Conservation (phyloP, 306 rosid genomes). For the Pterocarpus macrocarpus region DNA sequence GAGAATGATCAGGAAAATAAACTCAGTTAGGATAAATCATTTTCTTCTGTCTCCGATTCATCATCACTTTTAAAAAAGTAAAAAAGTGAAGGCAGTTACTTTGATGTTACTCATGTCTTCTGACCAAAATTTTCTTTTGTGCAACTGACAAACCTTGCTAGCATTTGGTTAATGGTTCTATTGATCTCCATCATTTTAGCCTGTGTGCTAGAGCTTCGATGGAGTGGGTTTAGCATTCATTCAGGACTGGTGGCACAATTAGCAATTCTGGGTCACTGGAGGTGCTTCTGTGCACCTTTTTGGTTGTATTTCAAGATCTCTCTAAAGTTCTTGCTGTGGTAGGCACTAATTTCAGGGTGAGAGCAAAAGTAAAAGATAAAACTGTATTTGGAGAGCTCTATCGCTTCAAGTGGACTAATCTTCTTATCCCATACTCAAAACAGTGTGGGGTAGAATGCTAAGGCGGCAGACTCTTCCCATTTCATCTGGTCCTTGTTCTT, state of each 20-base stretch:
- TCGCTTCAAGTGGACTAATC: constrained; percentile 90
- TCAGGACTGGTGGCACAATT: constrained; percentile 92
- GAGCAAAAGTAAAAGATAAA: constrained; percentile 69
- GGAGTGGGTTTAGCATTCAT: constrained; percentile 82
- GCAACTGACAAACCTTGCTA: constrained; percentile 85
- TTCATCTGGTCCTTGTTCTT: too few relatives aligned
- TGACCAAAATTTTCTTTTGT: constrained; percentile 38
- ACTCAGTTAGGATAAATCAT: not conserved
- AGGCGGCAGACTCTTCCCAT: too few relatives aligned
- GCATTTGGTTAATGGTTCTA: constrained; percentile 85
- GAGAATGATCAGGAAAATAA: too few relatives aligned
- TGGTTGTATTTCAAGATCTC: constrained; percentile 88
- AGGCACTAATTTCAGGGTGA: constrained; percentile 65
- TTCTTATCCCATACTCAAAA: constrained; percentile 67
- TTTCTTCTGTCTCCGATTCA: not conserved
- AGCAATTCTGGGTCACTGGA: constrained; percentile 97
- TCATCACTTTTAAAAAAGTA: not conserved
- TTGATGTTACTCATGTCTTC: constrained; percentile 31
- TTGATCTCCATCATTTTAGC: constrained; percentile 81
- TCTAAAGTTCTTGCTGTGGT: constrained; percentile 78
- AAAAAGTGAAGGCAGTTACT: not conserved
- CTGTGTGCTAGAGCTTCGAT: constrained; percentile 81
- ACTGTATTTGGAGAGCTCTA: constrained; percentile 71
- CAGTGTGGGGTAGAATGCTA: too few relatives aligned
- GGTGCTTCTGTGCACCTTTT: constrained; percentile 94